These are phyloP conservation scores for Halophytophthora polymorphica DNA, from an alignment of 352 stramenopile species.

Conservation along the genomic window DNA sequence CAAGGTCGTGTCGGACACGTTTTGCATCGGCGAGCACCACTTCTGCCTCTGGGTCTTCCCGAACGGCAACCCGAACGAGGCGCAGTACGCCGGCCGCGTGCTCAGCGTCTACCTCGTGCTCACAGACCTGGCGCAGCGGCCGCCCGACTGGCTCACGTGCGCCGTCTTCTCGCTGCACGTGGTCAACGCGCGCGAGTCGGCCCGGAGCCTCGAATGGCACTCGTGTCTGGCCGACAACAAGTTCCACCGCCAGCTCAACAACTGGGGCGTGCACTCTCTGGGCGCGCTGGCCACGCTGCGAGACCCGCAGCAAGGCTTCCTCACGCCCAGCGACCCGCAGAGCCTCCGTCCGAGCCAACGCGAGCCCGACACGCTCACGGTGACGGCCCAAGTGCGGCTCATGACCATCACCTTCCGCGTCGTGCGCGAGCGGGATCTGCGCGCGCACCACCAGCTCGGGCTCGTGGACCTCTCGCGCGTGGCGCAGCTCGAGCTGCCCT, in stretches of 20 bases:
- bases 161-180: conserved; percentile 75
- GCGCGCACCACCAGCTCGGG: conserved; percentile 45
- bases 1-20: conserved; percentile 79
- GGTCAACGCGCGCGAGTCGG: conserved; percentile 39
- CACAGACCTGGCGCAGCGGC: conserved; percentile 55
- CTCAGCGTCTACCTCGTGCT: conserved; percentile 82
- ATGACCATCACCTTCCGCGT: conserved; percentile 81
- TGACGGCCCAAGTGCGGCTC: conserved; percentile 63
- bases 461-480: conserved; percentile 51
- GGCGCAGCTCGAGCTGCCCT: conserved; percentile 54
- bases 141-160: conserved; percentile 68
- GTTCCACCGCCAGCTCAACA: conserved; percentile 70
- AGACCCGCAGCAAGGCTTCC: conserved; percentile 51
- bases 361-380: conserved; percentile 45
- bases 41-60: conserved; percentile 84
- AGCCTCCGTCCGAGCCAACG: conserved; percentile 1
- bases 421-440: conserved; percentile 55
- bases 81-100: conserved; percentile 57
- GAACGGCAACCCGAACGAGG: conserved; percentile 76
- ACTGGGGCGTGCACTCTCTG: conserved; percentile 81
- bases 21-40: conserved; percentile 60
- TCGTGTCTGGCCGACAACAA: conserved; percentile 83
- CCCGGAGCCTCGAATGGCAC: conserved; percentile 69
- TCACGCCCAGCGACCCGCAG: conserved; percentile 10
- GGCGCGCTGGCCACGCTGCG: conserved; percentile 51